A percentile compares a stretch with the other conserved stretches of the same genome.
Conservation (phyloP, 1,139 yeast species). For the Candida albicans region DNA sequence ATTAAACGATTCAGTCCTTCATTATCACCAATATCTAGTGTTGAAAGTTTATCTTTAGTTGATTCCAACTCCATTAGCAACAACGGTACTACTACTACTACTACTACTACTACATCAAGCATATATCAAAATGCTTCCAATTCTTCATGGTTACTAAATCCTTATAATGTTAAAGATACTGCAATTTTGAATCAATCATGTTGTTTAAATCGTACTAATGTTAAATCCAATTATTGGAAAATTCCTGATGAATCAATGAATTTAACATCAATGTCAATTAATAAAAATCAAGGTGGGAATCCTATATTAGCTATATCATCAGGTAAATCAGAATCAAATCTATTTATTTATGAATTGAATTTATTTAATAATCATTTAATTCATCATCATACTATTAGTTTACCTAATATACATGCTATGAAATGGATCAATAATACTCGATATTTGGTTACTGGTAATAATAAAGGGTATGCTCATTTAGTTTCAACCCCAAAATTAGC, state of each 20-base stretch:
- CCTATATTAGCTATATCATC: conserved; percentile 63
- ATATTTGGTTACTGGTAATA: conserved; percentile 66
- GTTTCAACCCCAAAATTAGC: conserved; percentile 57
- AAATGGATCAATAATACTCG: conserved; percentile 53
- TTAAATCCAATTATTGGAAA: conserved; percentile 69
- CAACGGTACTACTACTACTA: too few species aligned
- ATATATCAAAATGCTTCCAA: conserved; percentile 1
- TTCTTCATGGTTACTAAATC: conserved; percentile 29
- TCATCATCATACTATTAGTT: conserved; percentile 71
- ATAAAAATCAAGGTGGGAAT: conserved; percentile 27
- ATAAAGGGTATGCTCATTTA: conserved; percentile 66
- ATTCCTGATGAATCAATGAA: conserved; percentile 60
- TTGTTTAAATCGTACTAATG: conserved; percentile 40
- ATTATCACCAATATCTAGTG: conserved; percentile 32
- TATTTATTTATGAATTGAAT: conserved; percentile 64
- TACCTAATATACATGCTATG: conserved; percentile 66
- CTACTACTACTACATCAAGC: too few species aligned
- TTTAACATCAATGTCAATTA: conserved; percentile 53
- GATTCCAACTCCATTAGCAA: not conserved
- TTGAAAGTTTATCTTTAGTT: conserved; percentile 17
- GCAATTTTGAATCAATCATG: conserved; percentile 41
- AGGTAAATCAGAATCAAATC: conserved; percentile 53
- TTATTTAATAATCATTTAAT: conserved; percentile 47
- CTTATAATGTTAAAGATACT: conserved; percentile 29
- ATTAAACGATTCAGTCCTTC: conserved; percentile 31